A percentile compares a stretch with the other conserved stretches of the same genome.
phyloP scores from a whole-genome alignment of 2,329 filamentous ascomycete genomes.

The Fusarium sulawesiense region DNA sequence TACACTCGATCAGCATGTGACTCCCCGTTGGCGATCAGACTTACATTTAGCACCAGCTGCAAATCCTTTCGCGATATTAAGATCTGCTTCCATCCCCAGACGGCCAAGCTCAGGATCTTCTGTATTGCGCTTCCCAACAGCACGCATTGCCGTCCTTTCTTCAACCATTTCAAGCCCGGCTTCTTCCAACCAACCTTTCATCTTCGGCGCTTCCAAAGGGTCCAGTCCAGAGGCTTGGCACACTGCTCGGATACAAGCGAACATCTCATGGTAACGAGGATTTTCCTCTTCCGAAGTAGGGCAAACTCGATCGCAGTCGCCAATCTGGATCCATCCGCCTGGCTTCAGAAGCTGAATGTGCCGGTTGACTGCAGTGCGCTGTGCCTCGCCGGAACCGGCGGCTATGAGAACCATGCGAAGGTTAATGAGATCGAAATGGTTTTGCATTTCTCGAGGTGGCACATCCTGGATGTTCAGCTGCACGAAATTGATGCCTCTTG shows the following conservation, averaged over 20 bases:
- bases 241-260: background rate
- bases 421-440: conserved; percentile 6
- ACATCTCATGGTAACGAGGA: conserved; percentile 6
- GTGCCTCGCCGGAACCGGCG: background rate
- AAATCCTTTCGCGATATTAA: conserved; percentile 12
- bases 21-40: background rate
- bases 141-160: background rate
- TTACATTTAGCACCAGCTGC: conserved; percentile 10
- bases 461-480: background rate
- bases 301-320: conserved; percentile 13
- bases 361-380: background rate
- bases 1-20: background rate
- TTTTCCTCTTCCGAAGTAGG: background rate
- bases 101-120: background rate
- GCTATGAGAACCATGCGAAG: conserved; percentile 20
- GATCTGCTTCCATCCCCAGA: background rate
- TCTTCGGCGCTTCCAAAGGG: conserved; percentile 4
- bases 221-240: conserved; percentile 9
- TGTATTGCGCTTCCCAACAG: background rate
- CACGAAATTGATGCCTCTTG: background rate
- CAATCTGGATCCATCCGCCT: conserved; percentile 18
- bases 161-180: background rate
- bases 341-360: conserved; percentile 14
- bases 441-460: background rate
- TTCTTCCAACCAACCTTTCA: conserved; percentile 9